Conservation (phyloP, 1,139 yeast genomes). For the Protomyces lactucae-debilis region DNA sequence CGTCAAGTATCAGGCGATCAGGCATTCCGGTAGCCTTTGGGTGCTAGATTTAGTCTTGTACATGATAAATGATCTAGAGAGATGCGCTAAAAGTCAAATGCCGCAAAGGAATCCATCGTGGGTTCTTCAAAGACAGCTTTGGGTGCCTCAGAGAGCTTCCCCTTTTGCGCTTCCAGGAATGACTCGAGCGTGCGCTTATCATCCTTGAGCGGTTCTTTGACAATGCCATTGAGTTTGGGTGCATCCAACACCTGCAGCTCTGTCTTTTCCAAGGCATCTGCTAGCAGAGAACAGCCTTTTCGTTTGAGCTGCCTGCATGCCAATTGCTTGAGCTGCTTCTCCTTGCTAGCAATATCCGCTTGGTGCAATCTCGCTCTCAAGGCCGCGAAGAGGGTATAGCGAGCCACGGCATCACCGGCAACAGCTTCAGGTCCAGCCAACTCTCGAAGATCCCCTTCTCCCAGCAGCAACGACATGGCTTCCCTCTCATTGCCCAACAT, state of each 20-base stretch:
- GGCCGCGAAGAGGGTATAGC: neutral
- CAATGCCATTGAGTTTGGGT: neutral
- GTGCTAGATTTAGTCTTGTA: neutral
- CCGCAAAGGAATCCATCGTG: conserved; percentile 24
- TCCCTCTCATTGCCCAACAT: neutral
- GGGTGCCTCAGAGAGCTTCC: conserved; percentile 11
- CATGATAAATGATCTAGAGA: neutral
- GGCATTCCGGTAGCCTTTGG: neutral
- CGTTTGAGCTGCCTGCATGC: neutral
- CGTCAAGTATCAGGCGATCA: neutral
- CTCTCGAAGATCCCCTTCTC: neutral
- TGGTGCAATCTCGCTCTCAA: neutral
- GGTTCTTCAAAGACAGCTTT: conserved; percentile 18
- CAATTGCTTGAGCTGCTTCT: neutral
- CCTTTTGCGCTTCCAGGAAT: conserved; percentile 6
- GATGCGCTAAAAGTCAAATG: conserved; percentile 10
- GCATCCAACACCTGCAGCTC: neutral
- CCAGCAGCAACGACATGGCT: neutral
- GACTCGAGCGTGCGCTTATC: conserved; percentile 9
- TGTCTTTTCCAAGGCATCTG: neutral
- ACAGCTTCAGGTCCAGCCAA: neutral
- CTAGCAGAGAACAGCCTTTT: neutral
- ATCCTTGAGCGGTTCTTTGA: neutral
- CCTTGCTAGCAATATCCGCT: neutral
- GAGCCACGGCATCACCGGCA: neutral